These are phyloP conservation scores for Conringia planisiliqua DNA, from an alignment of 345 rosid genomes.

Conservation along the genomic window DNA sequence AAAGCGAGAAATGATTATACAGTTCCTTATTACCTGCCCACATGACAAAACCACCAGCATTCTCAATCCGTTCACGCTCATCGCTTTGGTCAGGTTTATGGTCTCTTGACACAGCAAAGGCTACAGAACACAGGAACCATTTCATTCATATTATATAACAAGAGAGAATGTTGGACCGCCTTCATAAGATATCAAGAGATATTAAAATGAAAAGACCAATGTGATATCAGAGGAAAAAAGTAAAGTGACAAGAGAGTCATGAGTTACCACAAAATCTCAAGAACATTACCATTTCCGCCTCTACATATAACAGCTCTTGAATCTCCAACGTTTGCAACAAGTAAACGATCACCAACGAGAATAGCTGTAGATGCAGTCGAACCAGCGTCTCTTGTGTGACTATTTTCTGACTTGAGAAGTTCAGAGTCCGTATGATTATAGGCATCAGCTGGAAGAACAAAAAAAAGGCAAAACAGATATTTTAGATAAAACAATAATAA, in stretches of 20 bases:
- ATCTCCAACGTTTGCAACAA: slow-evolving; percentile 97
- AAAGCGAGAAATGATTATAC: neutral
- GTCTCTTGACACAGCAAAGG: slow-evolving; percentile 93
- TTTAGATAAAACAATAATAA: neutral
- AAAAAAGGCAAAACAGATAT: neutral
- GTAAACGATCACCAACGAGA: slow-evolving; percentile 84
- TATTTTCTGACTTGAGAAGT: slow-evolving; percentile 85
- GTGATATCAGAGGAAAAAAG: too few relatives aligned
- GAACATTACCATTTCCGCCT: slow-evolving; percentile 66
- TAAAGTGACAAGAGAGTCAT: neutral
- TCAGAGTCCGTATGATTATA: slow-evolving; percentile 89
- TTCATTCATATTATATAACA: neutral
- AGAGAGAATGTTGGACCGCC: neutral
- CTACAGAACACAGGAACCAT: slow-evolving; percentile 36
- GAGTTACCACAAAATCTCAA: neutral
- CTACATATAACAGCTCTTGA: slow-evolving; percentile 97
- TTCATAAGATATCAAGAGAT: neutral
- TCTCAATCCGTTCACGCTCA: slow-evolving; percentile 97
- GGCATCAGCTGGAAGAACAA: slow-evolving; percentile 65
- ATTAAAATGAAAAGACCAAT: too few relatives aligned
- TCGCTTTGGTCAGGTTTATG: slow-evolving; percentile 98
- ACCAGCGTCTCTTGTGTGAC: slow-evolving; percentile 91
- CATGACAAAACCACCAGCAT: slow-evolving; percentile 99
- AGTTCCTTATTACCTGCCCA: slow-evolving; percentile 78
- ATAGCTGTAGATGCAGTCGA: slow-evolving; percentile 98